These are phyloP conservation scores for Fusarium nodosum DNA, from an alignment of 2,329 filamentous ascomycete species.

Conservation along the genomic window DNA sequence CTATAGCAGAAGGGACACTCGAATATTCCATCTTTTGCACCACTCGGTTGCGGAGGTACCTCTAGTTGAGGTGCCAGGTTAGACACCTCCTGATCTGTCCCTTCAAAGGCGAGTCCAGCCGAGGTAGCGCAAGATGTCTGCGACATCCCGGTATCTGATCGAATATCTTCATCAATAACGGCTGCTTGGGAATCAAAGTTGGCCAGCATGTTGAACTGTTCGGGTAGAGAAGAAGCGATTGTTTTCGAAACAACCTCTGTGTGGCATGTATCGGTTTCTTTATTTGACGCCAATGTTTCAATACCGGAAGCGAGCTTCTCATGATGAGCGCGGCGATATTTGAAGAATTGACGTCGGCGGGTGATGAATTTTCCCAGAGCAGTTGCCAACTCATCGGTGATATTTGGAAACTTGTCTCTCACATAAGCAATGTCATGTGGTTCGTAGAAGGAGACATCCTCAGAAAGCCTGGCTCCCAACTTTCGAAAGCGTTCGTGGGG, in stretches of 20 bases:
- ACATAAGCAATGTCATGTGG: conserved; percentile 50
- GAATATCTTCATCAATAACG: conserved; percentile 37
- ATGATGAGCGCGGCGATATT: conserved; percentile 56
- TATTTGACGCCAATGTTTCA: conserved; percentile 14
- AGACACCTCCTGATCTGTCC: not conserved
- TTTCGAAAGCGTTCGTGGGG: conserved; percentile 52
- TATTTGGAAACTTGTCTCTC: conserved; percentile 49
- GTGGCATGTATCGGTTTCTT: conserved; percentile 8
- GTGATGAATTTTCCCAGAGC: conserved; percentile 54
- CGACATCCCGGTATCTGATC: conserved; percentile 44
- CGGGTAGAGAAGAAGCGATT: conserved; percentile 45
- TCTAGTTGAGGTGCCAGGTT: not conserved
- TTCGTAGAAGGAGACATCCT: conserved; percentile 47
- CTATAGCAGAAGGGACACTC: conserved; percentile 59
- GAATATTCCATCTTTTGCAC: conserved; percentile 48
- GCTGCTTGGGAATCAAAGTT: not conserved
- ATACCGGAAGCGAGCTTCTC: conserved; percentile 50
- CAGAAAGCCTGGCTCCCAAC: conserved; percentile 9
- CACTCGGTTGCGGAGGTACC: conserved; percentile 46
- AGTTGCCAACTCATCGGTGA: conserved; percentile 29
- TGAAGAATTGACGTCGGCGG: conserved; percentile 54
- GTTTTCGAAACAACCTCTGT: conserved; percentile 33
- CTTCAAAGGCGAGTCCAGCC: not conserved
- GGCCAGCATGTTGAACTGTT: conserved; percentile 11
- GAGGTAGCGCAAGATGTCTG: conserved; percentile 53